phyloP scores from a whole-genome alignment of 371 early-diverging fungal genomes.

The Coemansia linderi region DNA sequence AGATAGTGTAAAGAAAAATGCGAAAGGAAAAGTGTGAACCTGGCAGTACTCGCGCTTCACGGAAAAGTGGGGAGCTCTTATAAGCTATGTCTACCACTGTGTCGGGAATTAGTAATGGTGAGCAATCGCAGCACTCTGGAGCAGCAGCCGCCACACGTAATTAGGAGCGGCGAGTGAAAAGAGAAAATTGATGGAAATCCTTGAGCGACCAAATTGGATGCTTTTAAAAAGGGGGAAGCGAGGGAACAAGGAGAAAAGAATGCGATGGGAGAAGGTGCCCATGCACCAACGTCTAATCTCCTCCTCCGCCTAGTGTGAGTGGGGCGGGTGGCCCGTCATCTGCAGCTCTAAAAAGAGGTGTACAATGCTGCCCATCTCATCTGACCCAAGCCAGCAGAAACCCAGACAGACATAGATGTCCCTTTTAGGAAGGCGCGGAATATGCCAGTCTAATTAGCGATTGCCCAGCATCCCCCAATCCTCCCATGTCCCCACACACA shows the following conservation, averaged over 20 bases:
- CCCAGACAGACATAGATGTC: neutral
- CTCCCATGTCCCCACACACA: neutral
- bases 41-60: neutral
- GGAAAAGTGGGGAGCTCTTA: neutral
- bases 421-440: constrained; percentile 2
- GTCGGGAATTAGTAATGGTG: neutral
- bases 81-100: neutral
- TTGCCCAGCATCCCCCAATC: constrained; percentile 4
- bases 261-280: neutral
- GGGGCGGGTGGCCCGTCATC: constrained; percentile 7
- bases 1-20: neutral
- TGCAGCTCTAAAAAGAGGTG: neutral
- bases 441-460: neutral
- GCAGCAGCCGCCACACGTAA: neutral
- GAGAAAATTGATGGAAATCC: neutral
- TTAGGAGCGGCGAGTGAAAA: neutral
- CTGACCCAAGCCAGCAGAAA: neutral
- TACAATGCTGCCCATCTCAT: neutral
- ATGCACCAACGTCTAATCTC: constrained; percentile 6
- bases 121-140: neutral
- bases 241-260: neutral
- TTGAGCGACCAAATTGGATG: constrained; percentile 2
- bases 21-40: neutral
- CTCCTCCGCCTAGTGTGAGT: constrained; percentile 5
- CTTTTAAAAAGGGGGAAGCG: neutral